Conservation (phyloP, 345 rosid species). For the Isatis tinctoria region DNA sequence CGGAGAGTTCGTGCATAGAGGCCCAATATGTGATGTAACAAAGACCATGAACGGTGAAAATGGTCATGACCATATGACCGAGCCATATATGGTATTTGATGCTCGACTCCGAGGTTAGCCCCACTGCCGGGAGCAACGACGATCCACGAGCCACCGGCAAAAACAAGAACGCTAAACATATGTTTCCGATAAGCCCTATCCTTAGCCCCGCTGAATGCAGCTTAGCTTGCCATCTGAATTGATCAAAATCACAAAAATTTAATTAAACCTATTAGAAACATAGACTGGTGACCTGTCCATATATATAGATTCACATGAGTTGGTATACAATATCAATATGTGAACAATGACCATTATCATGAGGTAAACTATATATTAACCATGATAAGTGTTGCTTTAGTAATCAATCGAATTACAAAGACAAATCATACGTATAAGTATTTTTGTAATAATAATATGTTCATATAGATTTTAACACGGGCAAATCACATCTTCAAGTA, state of each 20-base stretch:
- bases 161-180: constrained; percentile 60
- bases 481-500: not conserved
- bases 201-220: constrained; percentile 29
- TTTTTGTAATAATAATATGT: no score
- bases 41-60: constrained; percentile 67
- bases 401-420: not conserved
- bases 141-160: constrained; percentile 85
- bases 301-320: not conserved
- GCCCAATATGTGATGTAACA: constrained; percentile 48
- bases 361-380: not conserved
- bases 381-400: not conserved
- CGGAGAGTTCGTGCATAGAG: constrained; percentile 26
- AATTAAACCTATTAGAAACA: not conserved
- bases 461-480: not conserved
- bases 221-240: constrained; percentile 57
- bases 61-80: constrained; percentile 61
- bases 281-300: not conserved
- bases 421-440: no score
- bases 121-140: constrained; percentile 58
- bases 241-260: not conserved
- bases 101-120: constrained; percentile 76
- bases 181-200: constrained; percentile 61
- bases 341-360: not conserved
- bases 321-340: not conserved
- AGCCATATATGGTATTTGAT: constrained; percentile 93